These are phyloP conservation scores for Inosperma sp. DNA, from an alignment of 768 basidiomycete species.

Conservation along the genomic window DNA sequence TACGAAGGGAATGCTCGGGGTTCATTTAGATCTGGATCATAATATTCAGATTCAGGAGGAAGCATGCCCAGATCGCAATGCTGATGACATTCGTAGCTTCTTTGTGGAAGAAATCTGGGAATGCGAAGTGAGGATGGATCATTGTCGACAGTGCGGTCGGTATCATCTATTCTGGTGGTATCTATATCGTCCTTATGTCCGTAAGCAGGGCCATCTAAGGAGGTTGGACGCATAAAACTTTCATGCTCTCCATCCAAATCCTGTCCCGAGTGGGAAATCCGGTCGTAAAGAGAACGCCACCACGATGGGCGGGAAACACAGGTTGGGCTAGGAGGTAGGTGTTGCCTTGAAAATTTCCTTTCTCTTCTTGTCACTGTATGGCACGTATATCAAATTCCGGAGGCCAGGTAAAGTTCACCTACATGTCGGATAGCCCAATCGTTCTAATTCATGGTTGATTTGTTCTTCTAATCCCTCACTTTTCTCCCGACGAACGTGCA, in stretches of 20 bases:
- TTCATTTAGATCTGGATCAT: background rate
- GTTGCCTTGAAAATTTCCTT: background rate
- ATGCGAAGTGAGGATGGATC: background rate
- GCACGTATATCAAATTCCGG: background rate
- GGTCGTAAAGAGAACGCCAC: slow-evolving; percentile 54
- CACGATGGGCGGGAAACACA: slow-evolving; percentile 33
- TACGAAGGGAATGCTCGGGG: background rate
- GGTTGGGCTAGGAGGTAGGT: slow-evolving; percentile 7
- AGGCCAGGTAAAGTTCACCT: slow-evolving; percentile 12
- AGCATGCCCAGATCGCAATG: too few species aligned
- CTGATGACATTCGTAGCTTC: too few species aligned
- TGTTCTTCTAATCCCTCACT: slow-evolving; percentile 51
- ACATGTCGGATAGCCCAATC: slow-evolving; percentile 42
- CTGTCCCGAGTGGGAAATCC: slow-evolving; percentile 42
- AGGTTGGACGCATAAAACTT: slow-evolving; percentile 13
- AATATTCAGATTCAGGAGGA: too few species aligned
- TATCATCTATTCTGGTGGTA: background rate
- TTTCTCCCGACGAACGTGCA: slow-evolving; percentile 39
- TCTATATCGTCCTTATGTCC: background rate
- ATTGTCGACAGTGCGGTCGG: background rate
- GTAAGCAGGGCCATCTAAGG: background rate
- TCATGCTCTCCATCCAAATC: slow-evolving; percentile 23
- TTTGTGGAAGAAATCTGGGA: too few species aligned
- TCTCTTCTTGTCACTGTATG: slow-evolving; percentile 2
- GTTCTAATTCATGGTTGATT: slow-evolving; percentile 50